A percentile compares a stretch with the other conserved stretches of the same genome.
phyloP scores from a whole-genome alignment of 2,329 filamentous ascomycete species.

The Zymoseptoria ardabiliae region DNA sequence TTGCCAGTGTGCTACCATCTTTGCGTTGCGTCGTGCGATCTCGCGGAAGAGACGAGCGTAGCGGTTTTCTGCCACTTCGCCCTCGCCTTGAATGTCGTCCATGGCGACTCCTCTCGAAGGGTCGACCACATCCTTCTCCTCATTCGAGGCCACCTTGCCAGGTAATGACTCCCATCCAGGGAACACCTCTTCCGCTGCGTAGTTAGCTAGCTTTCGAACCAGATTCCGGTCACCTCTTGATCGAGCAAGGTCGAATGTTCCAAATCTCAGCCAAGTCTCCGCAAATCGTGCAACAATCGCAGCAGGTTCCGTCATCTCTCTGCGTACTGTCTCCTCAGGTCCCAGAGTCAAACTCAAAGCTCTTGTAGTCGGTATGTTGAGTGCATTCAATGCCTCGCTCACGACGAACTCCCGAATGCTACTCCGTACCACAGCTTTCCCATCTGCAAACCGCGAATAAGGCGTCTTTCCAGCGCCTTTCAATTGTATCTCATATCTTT shows the following conservation, averaged over 20 bases:
- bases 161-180: constrained; percentile 82
- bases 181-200: constrained; percentile 81
- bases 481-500: constrained; percentile 80
- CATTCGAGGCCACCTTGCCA: constrained; percentile 40
- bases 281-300: constrained; percentile 91
- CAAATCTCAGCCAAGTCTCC: constrained; percentile 82
- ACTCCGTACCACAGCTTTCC: constrained; percentile 83
- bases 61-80: constrained; percentile 68
- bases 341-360: constrained; percentile 75
- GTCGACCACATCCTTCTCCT: constrained; percentile 44
- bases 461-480: constrained; percentile 92
- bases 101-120: constrained; percentile 31
- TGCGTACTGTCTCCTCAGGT: constrained; percentile 62
- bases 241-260: constrained; percentile 91
- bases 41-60: constrained; percentile 84
- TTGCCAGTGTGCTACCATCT: constrained; percentile 88
- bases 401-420: constrained; percentile 93
- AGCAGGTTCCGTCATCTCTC: constrained; percentile 79
- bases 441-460: constrained; percentile 93
- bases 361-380: constrained; percentile 78
- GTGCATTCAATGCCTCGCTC: constrained; percentile 77
- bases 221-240: constrained; percentile 70
- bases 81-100: constrained; percentile 55
- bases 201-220: constrained; percentile 68
- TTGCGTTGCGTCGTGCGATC: constrained; percentile 75